Evolutionary conservation across 257 asterid genomes (phyloP).

Genomic region (Marsdenia floribunda): DNA sequence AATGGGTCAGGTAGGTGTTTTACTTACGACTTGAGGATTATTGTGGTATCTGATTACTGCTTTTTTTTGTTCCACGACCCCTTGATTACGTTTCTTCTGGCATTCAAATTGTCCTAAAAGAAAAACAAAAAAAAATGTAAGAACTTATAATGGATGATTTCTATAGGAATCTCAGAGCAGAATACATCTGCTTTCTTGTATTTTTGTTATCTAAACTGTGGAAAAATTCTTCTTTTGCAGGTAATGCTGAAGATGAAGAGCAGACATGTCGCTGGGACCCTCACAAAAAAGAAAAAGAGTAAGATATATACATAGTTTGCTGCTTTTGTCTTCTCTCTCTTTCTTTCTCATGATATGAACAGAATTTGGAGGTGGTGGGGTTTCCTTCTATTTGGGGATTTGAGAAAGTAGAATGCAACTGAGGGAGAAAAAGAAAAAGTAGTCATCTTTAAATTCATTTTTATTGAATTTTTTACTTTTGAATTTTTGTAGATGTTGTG

Average conservation of each 20-base stretch:
- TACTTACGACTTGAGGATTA: slow-evolving; percentile 28
- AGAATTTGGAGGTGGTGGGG: slow-evolving; percentile 52
- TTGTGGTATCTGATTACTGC: background rate
- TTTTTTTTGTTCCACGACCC: background rate
- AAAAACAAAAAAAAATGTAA: background rate
- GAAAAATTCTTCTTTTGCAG: slow-evolving; percentile 13
- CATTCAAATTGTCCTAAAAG: background rate
- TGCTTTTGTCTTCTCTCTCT: slow-evolving; percentile 30
- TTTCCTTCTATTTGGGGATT: slow-evolving; percentile 64
- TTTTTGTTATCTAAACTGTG: slow-evolving; percentile 1
- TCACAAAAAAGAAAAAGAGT: slow-evolving; percentile 99
- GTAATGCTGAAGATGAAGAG: slow-evolving; percentile 71
- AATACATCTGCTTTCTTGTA: background rate
- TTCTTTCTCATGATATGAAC: slow-evolving; percentile 46
- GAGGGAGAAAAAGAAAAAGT: slow-evolving; percentile 27
- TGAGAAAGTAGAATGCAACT: slow-evolving; percentile 52
- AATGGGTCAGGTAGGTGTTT: slow-evolving; percentile 69
- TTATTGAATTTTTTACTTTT: slow-evolving; percentile 2
- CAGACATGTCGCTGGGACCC: slow-evolving; percentile 91
- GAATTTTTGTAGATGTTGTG: slow-evolving; percentile 60
- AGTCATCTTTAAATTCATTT: slow-evolving; percentile 19
- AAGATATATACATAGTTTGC: slow-evolving; percentile 24
- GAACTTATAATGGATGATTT: background rate
- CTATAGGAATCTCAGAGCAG: background rate
- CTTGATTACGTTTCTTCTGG: background rate